Percentiles rank a stretch among this genome's conserved stretches.
Conservation (phyloP, 2,329 filamentous ascomycete species). For the Scleromitrula shiraiana region DNA sequence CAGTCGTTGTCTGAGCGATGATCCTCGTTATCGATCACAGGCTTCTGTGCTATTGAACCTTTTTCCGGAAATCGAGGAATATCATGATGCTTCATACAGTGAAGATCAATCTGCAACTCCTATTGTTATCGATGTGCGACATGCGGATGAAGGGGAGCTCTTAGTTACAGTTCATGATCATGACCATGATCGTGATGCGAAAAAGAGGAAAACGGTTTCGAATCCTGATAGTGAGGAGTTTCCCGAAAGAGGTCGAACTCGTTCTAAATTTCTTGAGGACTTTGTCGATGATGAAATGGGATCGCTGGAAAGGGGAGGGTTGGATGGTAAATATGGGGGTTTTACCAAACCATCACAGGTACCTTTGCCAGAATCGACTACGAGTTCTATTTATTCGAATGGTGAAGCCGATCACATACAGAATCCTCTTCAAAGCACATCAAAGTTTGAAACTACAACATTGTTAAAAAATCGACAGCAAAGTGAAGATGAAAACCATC, state of each 20-base stretch:
- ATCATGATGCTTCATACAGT: slow-evolving; percentile 4
- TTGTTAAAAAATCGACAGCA: slow-evolving; percentile 8
- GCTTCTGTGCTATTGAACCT: slow-evolving; percentile 63
- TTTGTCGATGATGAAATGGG: slow-evolving; percentile 5
- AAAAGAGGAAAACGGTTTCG: neutral
- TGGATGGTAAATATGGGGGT: neutral
- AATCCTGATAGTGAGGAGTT: slow-evolving; percentile 14
- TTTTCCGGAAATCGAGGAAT: slow-evolving; percentile 47
- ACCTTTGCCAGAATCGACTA: slow-evolving; percentile 12
- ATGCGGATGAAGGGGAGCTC: slow-evolving; percentile 10
- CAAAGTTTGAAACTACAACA: slow-evolving; percentile 2
- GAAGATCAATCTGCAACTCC: slow-evolving; percentile 15
- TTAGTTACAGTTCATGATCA: slow-evolving; percentile 7
- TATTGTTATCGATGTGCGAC: slow-evolving; percentile 25
- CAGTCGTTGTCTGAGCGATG: slow-evolving; percentile 58
- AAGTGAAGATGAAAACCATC: neutral
- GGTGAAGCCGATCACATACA: slow-evolving; percentile 7
- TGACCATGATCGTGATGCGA: too few species aligned
- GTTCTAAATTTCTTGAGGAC: slow-evolving; percentile 15
- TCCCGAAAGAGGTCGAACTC: slow-evolving; percentile 27
- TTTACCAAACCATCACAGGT: slow-evolving; percentile 2
- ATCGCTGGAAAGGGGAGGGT: neutral
- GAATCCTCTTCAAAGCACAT: neutral
- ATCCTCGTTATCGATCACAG: slow-evolving; percentile 64
- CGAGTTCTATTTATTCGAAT: slow-evolving; percentile 12